Percentiles rank a stretch among this genome's conserved stretches.
phyloP scores from a whole-genome alignment of 306 rosid genomes.

The Vicia faba region DNA sequence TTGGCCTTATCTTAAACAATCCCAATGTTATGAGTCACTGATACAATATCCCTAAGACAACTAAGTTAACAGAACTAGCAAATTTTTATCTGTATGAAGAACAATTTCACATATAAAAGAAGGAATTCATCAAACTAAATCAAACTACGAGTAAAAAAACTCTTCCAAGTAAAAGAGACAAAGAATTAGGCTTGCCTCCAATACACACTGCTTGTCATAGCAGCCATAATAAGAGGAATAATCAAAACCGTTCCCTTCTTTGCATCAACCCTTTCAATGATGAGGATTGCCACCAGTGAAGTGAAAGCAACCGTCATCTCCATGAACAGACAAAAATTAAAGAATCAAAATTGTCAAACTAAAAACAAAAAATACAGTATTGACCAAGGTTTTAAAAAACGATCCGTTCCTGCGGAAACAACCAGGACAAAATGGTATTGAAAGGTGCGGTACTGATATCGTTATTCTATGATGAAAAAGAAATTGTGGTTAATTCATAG shows the following conservation, averaged over 20 bases:
- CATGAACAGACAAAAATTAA: conserved; percentile 26
- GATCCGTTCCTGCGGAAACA: no score
- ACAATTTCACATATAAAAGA: neutral
- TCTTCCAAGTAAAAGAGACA: conserved; percentile 12
- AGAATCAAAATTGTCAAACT: conserved; percentile 24
- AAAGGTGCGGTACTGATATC: no score
- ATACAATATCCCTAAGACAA: neutral
- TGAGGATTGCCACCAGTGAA: conserved; percentile 68
- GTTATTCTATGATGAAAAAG: no score
- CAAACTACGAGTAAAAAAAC: conserved; percentile 12
- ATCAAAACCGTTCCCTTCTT: conserved; percentile 69
- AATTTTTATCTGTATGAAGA: conserved; percentile 6
- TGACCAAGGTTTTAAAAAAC: no score
- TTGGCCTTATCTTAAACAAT: conserved; percentile 25
- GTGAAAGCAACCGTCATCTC: conserved; percentile 89
- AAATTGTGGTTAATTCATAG: no score
- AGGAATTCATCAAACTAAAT: conserved; percentile 2
- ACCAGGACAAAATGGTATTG: no score
- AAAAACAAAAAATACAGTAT: neutral
- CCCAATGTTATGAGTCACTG: neutral
- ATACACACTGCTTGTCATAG: conserved; percentile 60
- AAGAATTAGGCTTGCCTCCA: conserved; percentile 72
- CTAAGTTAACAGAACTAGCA: neutral
- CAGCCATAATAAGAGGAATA: conserved; percentile 62
- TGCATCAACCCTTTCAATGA: conserved; percentile 89